Conservation (phyloP, 805 yeast genomes). For the Sugiyamaella marilandica region DNA sequence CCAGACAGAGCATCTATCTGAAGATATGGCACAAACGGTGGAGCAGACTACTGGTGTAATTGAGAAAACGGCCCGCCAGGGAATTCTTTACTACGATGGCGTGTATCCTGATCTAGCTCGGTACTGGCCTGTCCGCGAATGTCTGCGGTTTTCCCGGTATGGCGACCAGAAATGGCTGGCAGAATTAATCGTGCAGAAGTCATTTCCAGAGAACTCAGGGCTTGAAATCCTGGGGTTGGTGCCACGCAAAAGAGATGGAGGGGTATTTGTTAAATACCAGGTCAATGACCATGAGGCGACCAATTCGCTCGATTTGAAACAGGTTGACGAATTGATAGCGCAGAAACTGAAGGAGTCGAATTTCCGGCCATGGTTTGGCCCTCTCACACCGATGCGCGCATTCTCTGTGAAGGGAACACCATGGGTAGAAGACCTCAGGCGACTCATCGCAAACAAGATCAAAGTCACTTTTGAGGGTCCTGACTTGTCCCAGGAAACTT, state of each 20-base stretch:
- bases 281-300: conserved; percentile 45
- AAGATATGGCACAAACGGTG: conserved; percentile 10
- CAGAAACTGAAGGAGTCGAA: conserved; percentile 33
- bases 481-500: conserved; percentile 68
- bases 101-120: conserved; percentile 38
- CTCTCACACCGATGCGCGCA: conserved; percentile 46
- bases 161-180: conserved; percentile 13
- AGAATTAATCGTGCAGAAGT: conserved; percentile 15
- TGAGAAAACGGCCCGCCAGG: conserved; percentile 19
- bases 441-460: conserved; percentile 63
- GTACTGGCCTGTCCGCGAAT: neutral
- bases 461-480: conserved; percentile 73
- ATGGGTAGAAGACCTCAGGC: conserved; percentile 89
- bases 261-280: conserved; percentile 78
- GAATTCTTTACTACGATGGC: conserved; percentile 51
- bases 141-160: conserved; percentile 3
- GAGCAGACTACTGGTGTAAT: conserved; percentile 27
- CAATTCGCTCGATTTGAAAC: conserved; percentile 31
- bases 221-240: conserved; percentile 54
- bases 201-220: conserved; percentile 25
- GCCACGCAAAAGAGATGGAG: conserved; percentile 81
- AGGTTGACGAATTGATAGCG: conserved; percentile 49
- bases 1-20: neutral
- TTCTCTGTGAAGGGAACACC: conserved; percentile 86
- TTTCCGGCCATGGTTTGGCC: conserved; percentile 34